phyloP scores from a whole-genome alignment of 768 basidiomycete genomes.

The Artomyces pyxidatus region DNA sequence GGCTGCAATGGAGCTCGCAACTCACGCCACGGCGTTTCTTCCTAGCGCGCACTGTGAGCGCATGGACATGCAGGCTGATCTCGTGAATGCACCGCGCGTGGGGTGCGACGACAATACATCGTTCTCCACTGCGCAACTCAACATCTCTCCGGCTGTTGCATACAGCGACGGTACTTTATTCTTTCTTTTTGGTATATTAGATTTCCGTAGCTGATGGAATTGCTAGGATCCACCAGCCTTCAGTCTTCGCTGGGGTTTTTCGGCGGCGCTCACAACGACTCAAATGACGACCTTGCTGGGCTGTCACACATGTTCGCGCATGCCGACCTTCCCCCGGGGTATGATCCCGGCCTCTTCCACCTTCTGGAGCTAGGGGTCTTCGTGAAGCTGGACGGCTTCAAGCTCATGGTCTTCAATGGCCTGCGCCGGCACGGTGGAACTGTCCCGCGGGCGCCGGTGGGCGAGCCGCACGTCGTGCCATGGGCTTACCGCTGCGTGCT shows the following conservation, averaged over 20 bases:
- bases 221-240: background rate
- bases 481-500: background rate
- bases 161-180: background rate
- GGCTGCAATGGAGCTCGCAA: background rate
- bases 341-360: background rate
- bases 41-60: background rate
- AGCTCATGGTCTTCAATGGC: background rate
- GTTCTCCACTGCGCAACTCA: background rate
- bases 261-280: background rate
- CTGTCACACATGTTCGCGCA: background rate
- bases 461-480: background rate
- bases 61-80: background rate
- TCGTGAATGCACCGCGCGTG: background rate
- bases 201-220: background rate
- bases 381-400: background rate
- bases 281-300: background rate
- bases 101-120: background rate
- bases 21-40: background rate
- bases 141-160: background rate
- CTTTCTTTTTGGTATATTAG: background rate
- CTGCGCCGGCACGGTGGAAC: background rate
- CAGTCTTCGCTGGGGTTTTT: background rate
- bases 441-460: background rate
- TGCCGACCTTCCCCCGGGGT: background rate
- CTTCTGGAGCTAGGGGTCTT: background rate